A percentile compares a stretch with the other conserved stretches of the same genome.
These are phyloP conservation scores for Oxyria digyna DNA, from an alignment of 148 eudicot genomes.

Conservation along the genomic window DNA sequence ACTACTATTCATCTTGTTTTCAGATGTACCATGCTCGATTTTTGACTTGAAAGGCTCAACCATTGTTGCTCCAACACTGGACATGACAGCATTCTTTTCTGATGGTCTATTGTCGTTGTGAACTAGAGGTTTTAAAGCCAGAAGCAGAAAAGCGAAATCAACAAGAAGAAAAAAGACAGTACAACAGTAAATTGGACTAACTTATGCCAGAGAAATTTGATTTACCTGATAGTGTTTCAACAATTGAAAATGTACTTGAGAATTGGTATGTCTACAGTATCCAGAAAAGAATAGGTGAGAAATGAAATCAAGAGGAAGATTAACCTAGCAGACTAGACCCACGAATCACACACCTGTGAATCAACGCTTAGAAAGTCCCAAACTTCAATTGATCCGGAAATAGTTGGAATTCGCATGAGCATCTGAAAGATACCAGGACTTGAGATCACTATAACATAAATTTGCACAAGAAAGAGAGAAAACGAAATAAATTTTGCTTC, in stretches of 20 bases:
- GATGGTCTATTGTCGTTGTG: conserved; percentile 20
- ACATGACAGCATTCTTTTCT: conserved; percentile 26
- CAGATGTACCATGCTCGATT: conserved; percentile 27
- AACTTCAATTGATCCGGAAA: conserved; percentile 93
- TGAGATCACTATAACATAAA: conserved; percentile 9
- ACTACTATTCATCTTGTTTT: conserved; percentile 30
- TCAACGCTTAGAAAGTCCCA: conserved; percentile 99
- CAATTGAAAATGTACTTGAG: conserved; percentile 75
- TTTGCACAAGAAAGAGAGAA: background rate
- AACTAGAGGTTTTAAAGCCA: conserved; percentile 30
- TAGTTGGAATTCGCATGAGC: conserved; percentile 86
- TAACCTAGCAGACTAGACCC: background rate
- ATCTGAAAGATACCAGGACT: conserved; percentile 36
- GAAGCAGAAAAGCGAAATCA: conserved; percentile 4
- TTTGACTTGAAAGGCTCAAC: conserved; percentile 30
- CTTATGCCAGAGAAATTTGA: conserved; percentile 11
- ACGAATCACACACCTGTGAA: conserved; percentile 64
- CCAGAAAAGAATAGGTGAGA: conserved; percentile 12
- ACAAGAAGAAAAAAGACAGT: conserved; percentile 1
- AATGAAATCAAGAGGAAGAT: background rate
- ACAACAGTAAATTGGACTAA: conserved; percentile 15
- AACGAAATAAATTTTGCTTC: background rate
- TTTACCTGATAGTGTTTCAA: conserved; percentile 80
- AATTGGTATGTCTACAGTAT: conserved; percentile 79
- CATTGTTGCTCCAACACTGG: conserved; percentile 19